Evolutionary conservation across 169 alveolate genomes (phyloP).

Genomic region (Gregarina niphandrodes): DNA sequence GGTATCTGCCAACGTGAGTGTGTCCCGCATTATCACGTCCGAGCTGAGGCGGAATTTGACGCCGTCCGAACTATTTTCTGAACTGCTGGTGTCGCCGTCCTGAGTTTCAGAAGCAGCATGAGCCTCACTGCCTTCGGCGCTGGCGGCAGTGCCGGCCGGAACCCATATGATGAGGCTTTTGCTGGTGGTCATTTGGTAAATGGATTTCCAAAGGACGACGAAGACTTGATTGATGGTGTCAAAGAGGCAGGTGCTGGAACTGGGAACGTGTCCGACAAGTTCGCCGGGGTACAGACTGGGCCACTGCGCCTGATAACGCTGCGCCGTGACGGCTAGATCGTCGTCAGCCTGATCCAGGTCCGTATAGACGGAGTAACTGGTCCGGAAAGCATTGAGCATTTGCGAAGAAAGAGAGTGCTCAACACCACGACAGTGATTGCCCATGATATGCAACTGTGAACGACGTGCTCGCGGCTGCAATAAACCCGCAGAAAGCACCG

Average conservation of each 20-base stretch:
- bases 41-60: constrained; percentile 9
- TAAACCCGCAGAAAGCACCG: constrained; percentile 12
- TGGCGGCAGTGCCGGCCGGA: neutral
- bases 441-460: constrained; percentile 4
- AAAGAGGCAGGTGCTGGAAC: too few species aligned
- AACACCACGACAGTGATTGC: neutral
- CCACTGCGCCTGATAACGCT: too few species aligned
- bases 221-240: too few species aligned
- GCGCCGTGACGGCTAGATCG: constrained; percentile 6
- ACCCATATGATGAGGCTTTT: constrained; percentile 12
- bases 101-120: too few species aligned
- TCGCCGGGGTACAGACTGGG: too few species aligned
- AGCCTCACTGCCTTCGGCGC: too few species aligned
- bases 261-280: too few species aligned
- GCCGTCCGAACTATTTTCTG: constrained; percentile 7
- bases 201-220: too few species aligned
- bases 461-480: constrained; percentile 11
- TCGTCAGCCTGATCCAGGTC: constrained; percentile 6
- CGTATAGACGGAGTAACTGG: constrained; percentile 3
- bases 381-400: constrained; percentile 1
- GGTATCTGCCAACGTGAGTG: constrained; percentile 8
- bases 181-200: too few species aligned
- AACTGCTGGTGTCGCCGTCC: constrained; percentile 4
- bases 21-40: neutral
- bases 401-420: neutral